A percentile compares a stretch with the other conserved stretches of the same genome.
Evolutionary conservation across 129 eudicot species (phyloP).

Genomic region (Flaveria bidentis): DNA sequence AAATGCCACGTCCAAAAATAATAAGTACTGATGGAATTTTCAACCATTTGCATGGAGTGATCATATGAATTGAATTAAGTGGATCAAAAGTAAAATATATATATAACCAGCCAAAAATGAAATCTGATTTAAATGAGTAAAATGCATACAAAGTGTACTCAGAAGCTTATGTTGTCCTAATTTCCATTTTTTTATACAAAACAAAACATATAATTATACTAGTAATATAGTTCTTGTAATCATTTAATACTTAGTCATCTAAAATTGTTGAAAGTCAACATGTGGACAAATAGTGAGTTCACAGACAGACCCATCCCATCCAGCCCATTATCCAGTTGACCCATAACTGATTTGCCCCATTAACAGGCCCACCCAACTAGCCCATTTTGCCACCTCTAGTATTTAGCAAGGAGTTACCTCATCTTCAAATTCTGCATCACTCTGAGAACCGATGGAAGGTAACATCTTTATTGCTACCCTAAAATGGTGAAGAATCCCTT

Average conservation of each 20-base stretch:
- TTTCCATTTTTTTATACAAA: background rate
- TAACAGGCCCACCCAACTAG: background rate
- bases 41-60: background rate
- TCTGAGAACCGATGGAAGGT: slow-evolving; percentile 64
- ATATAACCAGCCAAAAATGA: background rate
- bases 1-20: background rate
- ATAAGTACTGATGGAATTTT: background rate
- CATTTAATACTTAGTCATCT: background rate
- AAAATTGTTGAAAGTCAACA: background rate
- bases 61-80: background rate
- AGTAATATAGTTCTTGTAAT: background rate
- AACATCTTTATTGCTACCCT: slow-evolving; percentile 86
- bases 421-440: slow-evolving; percentile 55
- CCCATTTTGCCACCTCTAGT: slow-evolving; percentile 3
- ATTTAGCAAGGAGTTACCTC: slow-evolving; percentile 49
- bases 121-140: background rate
- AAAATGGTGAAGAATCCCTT: slow-evolving; percentile 63
- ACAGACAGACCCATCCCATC: background rate
- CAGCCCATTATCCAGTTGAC: slow-evolving; percentile 5
- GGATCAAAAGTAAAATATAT: background rate
- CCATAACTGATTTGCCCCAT: background rate
- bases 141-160: background rate
- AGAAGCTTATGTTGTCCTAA: background rate
- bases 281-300: background rate
- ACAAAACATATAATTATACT: background rate